phyloP scores from a whole-genome alignment of 129 eudicot species.

The Saussurea involucrata region DNA sequence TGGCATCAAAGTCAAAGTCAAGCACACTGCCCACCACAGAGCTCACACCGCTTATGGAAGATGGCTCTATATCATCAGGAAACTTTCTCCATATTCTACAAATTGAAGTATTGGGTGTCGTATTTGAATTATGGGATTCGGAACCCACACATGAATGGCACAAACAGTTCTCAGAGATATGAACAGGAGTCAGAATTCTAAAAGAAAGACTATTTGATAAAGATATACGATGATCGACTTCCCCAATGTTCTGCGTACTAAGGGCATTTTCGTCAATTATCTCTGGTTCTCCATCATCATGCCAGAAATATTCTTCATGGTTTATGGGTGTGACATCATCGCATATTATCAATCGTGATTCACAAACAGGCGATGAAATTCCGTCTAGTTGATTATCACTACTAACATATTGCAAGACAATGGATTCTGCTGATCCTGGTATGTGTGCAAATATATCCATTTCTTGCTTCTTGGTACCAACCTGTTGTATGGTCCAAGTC shows the following conservation, averaged over 20 bases:
- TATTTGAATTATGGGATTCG: conserved; percentile 20
- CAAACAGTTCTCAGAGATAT: conserved; percentile 22
- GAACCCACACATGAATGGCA: conserved; percentile 28
- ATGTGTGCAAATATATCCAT: neutral
- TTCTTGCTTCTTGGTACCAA: conserved; percentile 9
- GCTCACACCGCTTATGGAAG: conserved; percentile 48
- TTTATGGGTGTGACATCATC: conserved; percentile 5
- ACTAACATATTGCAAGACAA: conserved; percentile 9
- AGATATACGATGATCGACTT: conserved; percentile 26
- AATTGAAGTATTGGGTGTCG: neutral
- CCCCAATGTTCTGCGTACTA: conserved; percentile 15
- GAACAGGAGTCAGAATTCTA: conserved; percentile 25
- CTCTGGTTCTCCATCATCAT: neutral
- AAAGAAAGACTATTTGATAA: conserved; percentile 36
- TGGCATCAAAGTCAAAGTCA: conserved; percentile 44
- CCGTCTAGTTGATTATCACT: conserved; percentile 9
- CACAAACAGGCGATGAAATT: conserved; percentile 8
- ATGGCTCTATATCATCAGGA: conserved; percentile 41
- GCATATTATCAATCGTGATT: conserved; percentile 13
- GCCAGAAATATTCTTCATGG: neutral
- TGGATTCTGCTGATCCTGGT: conserved; percentile 20
- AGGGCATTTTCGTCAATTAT: conserved; percentile 3
- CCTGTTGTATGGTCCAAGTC: neutral
- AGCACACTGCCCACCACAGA: conserved; percentile 45
- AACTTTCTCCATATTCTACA: conserved; percentile 22